A percentile compares a stretch with the other conserved stretches of the same genome.
phyloP scores from a whole-genome alignment of 768 basidiomycete species.

The Tulasnella sp. region DNA sequence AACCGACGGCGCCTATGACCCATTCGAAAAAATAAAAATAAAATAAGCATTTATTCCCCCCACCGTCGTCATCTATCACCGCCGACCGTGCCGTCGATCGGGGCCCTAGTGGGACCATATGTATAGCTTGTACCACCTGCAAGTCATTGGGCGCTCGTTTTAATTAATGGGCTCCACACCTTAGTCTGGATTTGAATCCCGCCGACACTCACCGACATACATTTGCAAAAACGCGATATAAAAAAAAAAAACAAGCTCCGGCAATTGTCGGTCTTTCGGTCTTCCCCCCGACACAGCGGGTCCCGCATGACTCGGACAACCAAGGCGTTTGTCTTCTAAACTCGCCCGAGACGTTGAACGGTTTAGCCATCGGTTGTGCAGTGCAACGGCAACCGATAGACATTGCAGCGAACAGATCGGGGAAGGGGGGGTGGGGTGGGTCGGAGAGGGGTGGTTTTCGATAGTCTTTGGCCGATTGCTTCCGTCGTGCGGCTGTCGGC shows the following conservation, averaged over 20 bases:
- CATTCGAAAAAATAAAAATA: neutral
- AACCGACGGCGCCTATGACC: neutral
- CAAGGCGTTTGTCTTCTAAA: neutral
- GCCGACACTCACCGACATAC: neutral
- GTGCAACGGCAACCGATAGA: neutral
- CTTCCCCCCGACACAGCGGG: neutral
- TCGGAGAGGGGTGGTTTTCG: too few relatives aligned
- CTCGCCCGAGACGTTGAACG: neutral
- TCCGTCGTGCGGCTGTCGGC: neutral
- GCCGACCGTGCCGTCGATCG: neutral
- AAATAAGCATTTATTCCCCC: neutral
- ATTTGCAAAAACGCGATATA: neutral
- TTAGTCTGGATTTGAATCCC: slow-evolving; percentile 1
- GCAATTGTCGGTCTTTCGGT: neutral
- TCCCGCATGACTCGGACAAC: neutral
- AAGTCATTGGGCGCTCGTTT: neutral
- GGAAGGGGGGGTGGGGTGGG: neutral
- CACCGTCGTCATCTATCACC: too few relatives aligned
- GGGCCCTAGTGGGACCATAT: too few relatives aligned
- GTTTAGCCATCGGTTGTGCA: neutral
- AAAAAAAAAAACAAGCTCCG: neutral
- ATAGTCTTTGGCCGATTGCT: slow-evolving; percentile 3
- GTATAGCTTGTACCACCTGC: neutral
- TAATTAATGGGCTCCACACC: neutral
- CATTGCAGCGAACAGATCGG: neutral